phyloP scores from a whole-genome alignment of 1,284 basidiomycete genomes.

The Thelephora terrestris region DNA sequence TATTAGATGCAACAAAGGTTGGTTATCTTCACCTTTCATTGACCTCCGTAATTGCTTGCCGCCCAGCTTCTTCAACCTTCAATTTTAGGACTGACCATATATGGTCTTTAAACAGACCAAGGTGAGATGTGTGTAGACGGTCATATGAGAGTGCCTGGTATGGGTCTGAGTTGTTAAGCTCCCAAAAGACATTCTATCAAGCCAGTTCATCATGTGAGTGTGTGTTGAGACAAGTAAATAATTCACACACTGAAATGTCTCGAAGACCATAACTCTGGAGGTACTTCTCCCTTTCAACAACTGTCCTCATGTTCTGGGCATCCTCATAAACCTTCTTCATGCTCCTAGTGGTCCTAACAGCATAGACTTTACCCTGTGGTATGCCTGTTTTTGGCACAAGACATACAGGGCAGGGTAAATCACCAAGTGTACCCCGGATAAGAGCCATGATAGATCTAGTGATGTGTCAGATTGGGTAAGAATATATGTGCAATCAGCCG shows the following conservation, averaged over 20 bases:
- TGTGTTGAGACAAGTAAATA: not conserved
- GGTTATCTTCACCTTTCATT: constrained; percentile 1
- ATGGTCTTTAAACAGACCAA: constrained; percentile 25
- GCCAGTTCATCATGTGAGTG: constrained; percentile 13
- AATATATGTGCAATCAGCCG: not conserved
- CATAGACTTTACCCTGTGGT: not conserved
- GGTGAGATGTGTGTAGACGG: constrained; percentile 25
- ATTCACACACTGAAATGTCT: constrained; percentile 19
- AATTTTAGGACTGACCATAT: constrained; percentile 18
- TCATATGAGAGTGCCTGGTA: constrained; percentile 26
- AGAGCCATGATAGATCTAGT: too few species aligned
- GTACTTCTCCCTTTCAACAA: constrained; percentile 3
- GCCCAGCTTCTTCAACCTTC: constrained; percentile 8
- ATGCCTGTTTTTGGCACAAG: constrained; percentile 7
- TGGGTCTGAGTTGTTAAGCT: constrained; percentile 18
- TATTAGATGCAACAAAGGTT: constrained; percentile 2
- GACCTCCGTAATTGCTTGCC: not conserved
- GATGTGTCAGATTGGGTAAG: not conserved
- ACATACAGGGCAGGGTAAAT: too few species aligned
- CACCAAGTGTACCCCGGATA: too few species aligned
- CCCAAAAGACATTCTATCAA: too few species aligned
- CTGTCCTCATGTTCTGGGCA: not conserved
- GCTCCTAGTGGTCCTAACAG: constrained; percentile 1
- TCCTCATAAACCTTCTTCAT: not conserved
- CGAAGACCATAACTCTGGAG: constrained; percentile 22